phyloP scores from a whole-genome alignment of 768 basidiomycete species.

The Termitomyces sp. region DNA sequence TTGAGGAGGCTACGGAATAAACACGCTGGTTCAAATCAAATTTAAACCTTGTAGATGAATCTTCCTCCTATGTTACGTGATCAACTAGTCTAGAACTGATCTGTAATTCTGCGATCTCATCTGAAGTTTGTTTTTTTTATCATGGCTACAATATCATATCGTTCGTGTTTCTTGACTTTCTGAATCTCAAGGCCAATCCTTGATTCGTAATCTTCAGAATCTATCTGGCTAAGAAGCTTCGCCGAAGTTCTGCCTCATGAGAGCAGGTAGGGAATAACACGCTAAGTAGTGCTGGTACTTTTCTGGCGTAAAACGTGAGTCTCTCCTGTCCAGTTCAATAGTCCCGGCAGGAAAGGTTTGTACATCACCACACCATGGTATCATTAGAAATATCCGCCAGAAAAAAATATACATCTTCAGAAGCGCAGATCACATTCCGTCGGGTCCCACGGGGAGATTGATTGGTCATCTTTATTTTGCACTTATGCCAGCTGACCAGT shows the following conservation, averaged over 20 bases:
- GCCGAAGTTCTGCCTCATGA: not conserved
- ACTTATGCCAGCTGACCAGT: not conserved
- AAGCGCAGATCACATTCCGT: not conserved
- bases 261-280: not conserved
- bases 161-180: too few species aligned
- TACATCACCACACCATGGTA: not conserved
- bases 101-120: not conserved
- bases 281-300: not conserved
- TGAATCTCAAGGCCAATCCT: not conserved
- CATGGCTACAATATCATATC: not conserved
- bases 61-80: too few species aligned
- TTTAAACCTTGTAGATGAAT: not conserved
- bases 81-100: not conserved
- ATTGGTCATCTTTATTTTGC: not conserved
- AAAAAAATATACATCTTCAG: too few species aligned
- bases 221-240: not conserved
- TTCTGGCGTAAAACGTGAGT: not conserved
- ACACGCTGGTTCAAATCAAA: not conserved
- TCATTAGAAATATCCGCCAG: not conserved
- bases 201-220: too few species aligned
- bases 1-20: not conserved
- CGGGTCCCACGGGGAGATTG: not conserved
- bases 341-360: not conserved
- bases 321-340: not conserved
- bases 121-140: not conserved